Base-by-base conservation (phyloP, 2,329 filamentous ascomycete genomes). In the Colletotrichum lupini region DNA sequence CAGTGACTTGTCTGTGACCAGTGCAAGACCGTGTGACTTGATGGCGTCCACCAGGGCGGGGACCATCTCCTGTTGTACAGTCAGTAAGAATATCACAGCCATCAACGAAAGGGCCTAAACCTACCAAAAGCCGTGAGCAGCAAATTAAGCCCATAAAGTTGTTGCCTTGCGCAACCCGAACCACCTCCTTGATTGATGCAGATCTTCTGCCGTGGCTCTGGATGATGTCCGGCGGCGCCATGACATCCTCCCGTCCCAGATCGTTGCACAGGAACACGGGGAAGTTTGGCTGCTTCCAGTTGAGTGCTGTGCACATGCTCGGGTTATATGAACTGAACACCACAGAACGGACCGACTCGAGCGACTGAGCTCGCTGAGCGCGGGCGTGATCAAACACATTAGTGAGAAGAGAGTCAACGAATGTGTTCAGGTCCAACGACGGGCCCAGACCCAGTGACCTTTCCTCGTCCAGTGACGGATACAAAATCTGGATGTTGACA, bases 241-340 rank as follows among this genome's bases (percentile, higher is more conserved):
- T 82, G 26, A 83, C 80, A 32, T 87, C 88, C 73, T 92, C 89
- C 8, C 89, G 87, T 26, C 95, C 95, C 30, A 98, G 90, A 73
- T 98, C 95, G 81, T 98, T 98, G 85, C 95, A 98, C 59, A 98
- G 88, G 77, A 99, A 94, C 0, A 98, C 94, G 0, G 97, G 97
- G 81, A 98, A 99, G 80, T 98, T 99, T 2, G 97, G 97, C 82
- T 99, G 97, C 83, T 99, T 99, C 97, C 97, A 99, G 83, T 99
- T 99, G 78, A 99, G 85, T 5, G 96, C 95, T 19, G 94, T 97
- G 83, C 97, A 99, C 24, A 98, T 90, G 75, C 92, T 93, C 14
- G 94, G 88, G 80, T 97, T 98, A 83, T 96, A 98, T 26, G 95
- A 97, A 78, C 94, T 97, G 81, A 99, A 98, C 12, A 98, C 94